These are phyloP conservation scores for Lactarius sanguifluus DNA, from an alignment of 768 basidiomycete species.

Conservation along the genomic window DNA sequence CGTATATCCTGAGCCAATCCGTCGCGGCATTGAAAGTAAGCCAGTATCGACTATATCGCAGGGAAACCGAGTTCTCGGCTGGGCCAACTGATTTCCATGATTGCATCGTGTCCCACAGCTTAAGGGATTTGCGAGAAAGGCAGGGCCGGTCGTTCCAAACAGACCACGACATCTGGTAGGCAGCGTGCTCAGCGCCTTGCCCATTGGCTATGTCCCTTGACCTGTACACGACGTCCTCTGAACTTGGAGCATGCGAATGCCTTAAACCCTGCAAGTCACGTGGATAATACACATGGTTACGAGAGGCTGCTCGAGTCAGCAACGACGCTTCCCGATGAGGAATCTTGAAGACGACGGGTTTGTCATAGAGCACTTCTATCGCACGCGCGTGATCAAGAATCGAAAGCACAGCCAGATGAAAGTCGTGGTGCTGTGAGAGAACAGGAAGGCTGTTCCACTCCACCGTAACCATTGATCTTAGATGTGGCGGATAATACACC, in stretches of 20 bases:
- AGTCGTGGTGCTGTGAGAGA: constrained; percentile 17
- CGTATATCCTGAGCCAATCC: constrained; percentile 4
- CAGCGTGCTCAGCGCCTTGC: neutral
- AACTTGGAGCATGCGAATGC: neutral
- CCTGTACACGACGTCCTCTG: constrained; percentile 1
- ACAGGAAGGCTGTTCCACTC: constrained; percentile 8
- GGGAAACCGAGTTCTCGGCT: neutral
- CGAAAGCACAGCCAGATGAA: neutral
- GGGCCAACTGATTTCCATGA: constrained; percentile 15
- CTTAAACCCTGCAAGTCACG: neutral
- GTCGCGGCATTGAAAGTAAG: constrained; percentile 5
- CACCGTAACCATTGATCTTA: neutral
- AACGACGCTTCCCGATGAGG: neutral
- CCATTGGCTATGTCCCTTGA: neutral
- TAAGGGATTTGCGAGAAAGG: no score
- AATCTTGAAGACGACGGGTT: neutral
- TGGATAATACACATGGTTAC: constrained; percentile 14
- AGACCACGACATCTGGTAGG: constrained; percentile 8
- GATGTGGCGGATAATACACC: constrained; percentile 1
- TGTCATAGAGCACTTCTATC: constrained; percentile 6
- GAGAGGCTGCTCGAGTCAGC: constrained; percentile 5
- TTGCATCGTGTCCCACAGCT: neutral
- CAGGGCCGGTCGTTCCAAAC: neutral
- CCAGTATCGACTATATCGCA: constrained; percentile 18
- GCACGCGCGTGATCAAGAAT: constrained; percentile 12